These are phyloP conservation scores for Hebeloma cylindrosporum DNA, from an alignment of 768 basidiomycete genomes.

Conservation along the genomic window DNA sequence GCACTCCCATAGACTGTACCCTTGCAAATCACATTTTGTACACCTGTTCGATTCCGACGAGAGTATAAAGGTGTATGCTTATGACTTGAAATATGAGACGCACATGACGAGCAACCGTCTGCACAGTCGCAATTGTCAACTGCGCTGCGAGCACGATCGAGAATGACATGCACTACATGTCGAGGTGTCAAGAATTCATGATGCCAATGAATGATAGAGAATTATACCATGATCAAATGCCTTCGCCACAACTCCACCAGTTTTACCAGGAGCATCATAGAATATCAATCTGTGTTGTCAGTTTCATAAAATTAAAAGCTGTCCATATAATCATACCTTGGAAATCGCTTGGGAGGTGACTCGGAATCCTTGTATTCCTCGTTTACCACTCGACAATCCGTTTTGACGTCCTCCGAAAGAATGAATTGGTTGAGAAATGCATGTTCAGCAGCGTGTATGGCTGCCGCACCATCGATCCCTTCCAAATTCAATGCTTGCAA, in stretches of 20 bases:
- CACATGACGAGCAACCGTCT: conserved; percentile 73
- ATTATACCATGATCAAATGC: conserved; percentile 78
- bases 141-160: conserved; percentile 55
- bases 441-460: conserved; percentile 85
- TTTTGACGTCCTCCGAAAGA: conserved; percentile 65
- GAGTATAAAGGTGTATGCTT: background rate
- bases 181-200: background rate
- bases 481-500: conserved; percentile 54
- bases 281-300: conserved; percentile 62
- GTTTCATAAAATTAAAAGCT: background rate
- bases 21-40: conserved; percentile 62
- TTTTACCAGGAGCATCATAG: conserved; percentile 69
- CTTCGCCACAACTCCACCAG: conserved; percentile 71
- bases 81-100: conserved; percentile 10
- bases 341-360: conserved; percentile 60
- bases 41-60: conserved; percentile 43
- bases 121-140: conserved; percentile 65
- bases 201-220: background rate
- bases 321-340: conserved; percentile 40
- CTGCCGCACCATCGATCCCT: conserved; percentile 67
- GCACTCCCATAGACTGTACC: no score
- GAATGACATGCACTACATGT: conserved; percentile 50
- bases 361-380: conserved; percentile 63
- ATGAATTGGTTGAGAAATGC: conserved; percentile 78
- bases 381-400: conserved; percentile 80